Evolutionary conservation across 2,329 filamentous ascomycete species (phyloP).

Genomic region (Pestalotiopsis sp.): DNA sequence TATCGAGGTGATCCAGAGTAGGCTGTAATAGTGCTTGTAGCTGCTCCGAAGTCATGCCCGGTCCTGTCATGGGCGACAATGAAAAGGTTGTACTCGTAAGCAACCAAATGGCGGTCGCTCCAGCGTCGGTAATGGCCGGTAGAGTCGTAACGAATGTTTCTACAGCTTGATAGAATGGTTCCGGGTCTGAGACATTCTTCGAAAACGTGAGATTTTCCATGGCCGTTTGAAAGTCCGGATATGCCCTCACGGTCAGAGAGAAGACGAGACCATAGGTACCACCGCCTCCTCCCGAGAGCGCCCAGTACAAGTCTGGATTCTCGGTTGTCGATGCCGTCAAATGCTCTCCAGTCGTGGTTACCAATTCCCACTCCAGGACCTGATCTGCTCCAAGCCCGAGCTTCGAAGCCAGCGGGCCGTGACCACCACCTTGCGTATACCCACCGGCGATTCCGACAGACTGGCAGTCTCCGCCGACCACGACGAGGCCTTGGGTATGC

Average conservation of each 20-base stretch:
- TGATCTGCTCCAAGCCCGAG: slow-evolving; percentile 49
- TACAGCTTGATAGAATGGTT: slow-evolving; percentile 8
- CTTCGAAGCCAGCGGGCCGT: slow-evolving; percentile 33
- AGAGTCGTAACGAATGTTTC: slow-evolving; percentile 4
- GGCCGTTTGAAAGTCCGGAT: slow-evolving; percentile 32
- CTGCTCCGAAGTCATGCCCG: no score
- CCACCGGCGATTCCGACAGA: slow-evolving; percentile 45
- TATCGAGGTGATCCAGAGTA: no score
- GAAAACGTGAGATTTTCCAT: not conserved
- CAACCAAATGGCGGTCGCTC: no score
- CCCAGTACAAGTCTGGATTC: slow-evolving; percentile 54
- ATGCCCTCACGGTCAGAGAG: slow-evolving; percentile 47
- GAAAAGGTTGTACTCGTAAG: no score
- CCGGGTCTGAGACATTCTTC: not conserved
- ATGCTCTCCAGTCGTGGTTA: slow-evolving; percentile 15
- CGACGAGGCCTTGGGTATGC: slow-evolving; percentile 24
- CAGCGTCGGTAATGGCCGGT: not conserved
- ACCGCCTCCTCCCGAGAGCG: slow-evolving; percentile 47
- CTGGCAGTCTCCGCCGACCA: slow-evolving; percentile 37
- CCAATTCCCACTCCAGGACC: slow-evolving; percentile 24
- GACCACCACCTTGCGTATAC: slow-evolving; percentile 47
- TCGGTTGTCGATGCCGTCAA: slow-evolving; percentile 38
- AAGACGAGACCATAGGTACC: slow-evolving; percentile 50
- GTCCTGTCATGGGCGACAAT: no score
- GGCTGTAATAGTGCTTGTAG: no score